phyloP scores from a whole-genome alignment of 2,329 filamentous ascomycete genomes.

The Lithohypha guttulata region DNA sequence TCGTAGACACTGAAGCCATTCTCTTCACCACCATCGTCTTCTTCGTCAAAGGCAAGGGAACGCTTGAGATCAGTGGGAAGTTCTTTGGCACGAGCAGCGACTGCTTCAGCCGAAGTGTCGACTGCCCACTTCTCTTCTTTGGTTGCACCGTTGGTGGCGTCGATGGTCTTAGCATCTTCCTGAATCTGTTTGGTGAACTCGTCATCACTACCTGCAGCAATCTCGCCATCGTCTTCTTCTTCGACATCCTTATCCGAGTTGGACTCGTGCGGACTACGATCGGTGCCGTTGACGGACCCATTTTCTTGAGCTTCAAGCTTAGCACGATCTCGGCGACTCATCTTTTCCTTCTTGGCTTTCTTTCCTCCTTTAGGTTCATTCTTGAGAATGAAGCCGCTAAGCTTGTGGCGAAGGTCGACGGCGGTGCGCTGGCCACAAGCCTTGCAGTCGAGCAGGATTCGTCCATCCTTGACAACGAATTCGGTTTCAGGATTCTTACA shows the following conservation, averaged over 20 bases:
- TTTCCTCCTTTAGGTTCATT: slow-evolving; percentile 86
- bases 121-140: slow-evolving; percentile 93
- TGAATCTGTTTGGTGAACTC: slow-evolving; percentile 73
- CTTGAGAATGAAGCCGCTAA: slow-evolving; percentile 95
- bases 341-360: slow-evolving; percentile 94
- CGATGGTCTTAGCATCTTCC: slow-evolving; percentile 60
- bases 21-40: slow-evolving; percentile 68
- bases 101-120: slow-evolving; percentile 89
- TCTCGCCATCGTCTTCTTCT: slow-evolving; percentile 54
- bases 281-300: slow-evolving; percentile 42
- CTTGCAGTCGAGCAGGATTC: slow-evolving; percentile 94
- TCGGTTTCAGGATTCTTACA: slow-evolving; percentile 99
- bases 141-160: slow-evolving; percentile 49
- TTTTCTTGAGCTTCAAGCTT: slow-evolving; percentile 58
- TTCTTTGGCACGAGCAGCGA: slow-evolving; percentile 85
- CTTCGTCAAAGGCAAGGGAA: slow-evolving; percentile 72
- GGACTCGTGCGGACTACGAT: slow-evolving; percentile 52
- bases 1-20: slow-evolving; percentile 76
- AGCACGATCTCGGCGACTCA: slow-evolving; percentile 66
- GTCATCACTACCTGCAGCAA: slow-evolving; percentile 75
- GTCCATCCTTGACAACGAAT: slow-evolving; percentile 84
- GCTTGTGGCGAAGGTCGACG: slow-evolving; percentile 86
- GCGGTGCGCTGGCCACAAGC: slow-evolving; percentile 89
- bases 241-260: slow-evolving; percentile 49
- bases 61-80: slow-evolving; percentile 93